Base-by-base conservation (phyloP, 2,329 filamentous ascomycete genomes). In the Fusarium armeniacum region DNA sequence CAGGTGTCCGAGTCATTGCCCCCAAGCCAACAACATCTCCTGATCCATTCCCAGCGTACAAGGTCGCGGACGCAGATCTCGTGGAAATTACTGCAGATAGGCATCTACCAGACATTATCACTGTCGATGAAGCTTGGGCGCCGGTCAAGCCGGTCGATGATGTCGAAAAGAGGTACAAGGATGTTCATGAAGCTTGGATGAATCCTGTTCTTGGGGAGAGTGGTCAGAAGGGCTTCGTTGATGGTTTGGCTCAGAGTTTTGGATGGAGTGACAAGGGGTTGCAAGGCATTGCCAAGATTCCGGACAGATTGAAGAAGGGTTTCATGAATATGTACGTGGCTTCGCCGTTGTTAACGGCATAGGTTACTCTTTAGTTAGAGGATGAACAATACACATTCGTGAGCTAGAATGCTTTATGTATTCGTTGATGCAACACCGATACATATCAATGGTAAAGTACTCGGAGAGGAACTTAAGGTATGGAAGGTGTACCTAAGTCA, bases 261-360 rank as follows among this genome's bases (percentile, higher is more conserved):
- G 30, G 54, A 2, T 51, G 54, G 58, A 6, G 24, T 10, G 44
- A 51, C 12, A 20, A 9, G 4, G n/a, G 6, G 9, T 5, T 51
- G 2, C 15, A 38, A 35, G 22, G 20, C 3, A 9, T 61, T 51
- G 58, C 58, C 3, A n/a, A 5, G 2, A 61, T 61, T 33, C 54
- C 58, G 3, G 36, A 61, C 10, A 51, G 44, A 16, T 1, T 61
- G 30, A 51, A 51, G 43, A 38, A 12, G 10, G 44, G 54, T 0
- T 61, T 61, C 9, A 61, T 59, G 36, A n/a, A 38, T 5, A 50
- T 61, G 35, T 59, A 61, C 44, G 36, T 61, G 13, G 54, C 54
- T 3, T 44, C 58, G 15, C 54, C 54, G 1, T 33, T 61, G 30
- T 1, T 59, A n/a, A 38, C 24, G 5, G 30, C 30, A 32, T 32